Evolutionary conservation across 768 basidiomycete genomes (phyloP), one percentile per base, ranked within the genome.

Genomic region (Steccherinum ochraceum): DNA sequence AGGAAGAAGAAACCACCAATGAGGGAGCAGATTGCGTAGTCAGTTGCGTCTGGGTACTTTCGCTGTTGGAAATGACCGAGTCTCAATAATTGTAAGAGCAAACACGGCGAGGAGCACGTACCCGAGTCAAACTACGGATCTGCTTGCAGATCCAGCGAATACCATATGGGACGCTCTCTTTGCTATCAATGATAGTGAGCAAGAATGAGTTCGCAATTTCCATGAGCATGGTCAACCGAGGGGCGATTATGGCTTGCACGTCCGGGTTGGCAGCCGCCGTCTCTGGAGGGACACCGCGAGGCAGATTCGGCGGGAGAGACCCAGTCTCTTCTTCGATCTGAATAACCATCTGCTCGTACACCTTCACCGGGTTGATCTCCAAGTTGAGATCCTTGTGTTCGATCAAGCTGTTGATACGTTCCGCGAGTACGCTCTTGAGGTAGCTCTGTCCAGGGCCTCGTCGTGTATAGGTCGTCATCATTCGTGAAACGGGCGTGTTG

Each of bases 141-240:
- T 99, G 96, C 69, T 99, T 99, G 73, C 96, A 99, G 64, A 99
- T 99, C 96, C 96, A 99, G 57, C 96, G 80, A 56, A 99, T 99
- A 61, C 96, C 96, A 63, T 99, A 99, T 23, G 96, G 96, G 12
- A 98, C 96, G 60, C 88, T 93, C 61, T 99, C 96, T 84, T 97
- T 84, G 56, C 91, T 93, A 56, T 97, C 95, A 61, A 99, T 98
- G 63, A 99, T 99, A 7, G 96, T 99, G 26, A 92, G 75, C 52
- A 99, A 75, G 73, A 99, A 98, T 61, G 88, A 91, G 62, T 98
- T 98, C 45, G 96, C 96, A 54, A 99, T 99, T 67, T 99, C 96
- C 93, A 99, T 98, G 56, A 99, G 77, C 96, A 99, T 98, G 2
- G 93, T 94, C 45, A 98, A 71, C 20, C 96, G 84, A 13, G 96